Conservation (phyloP, 306 rosid species). For the Prunus armeniaca region DNA sequence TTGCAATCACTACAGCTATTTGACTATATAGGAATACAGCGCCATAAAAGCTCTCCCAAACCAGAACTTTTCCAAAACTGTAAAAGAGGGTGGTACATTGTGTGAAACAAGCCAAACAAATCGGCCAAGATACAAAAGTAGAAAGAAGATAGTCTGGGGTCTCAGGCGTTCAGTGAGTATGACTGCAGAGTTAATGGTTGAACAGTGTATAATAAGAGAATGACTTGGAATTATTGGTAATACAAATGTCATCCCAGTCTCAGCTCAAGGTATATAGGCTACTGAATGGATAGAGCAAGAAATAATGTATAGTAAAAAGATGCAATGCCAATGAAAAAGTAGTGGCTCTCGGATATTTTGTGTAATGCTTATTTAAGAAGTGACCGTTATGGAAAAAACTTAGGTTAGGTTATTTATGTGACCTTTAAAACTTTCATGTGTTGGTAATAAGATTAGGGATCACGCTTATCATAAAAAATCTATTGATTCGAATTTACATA, state of each 20-base stretch:
- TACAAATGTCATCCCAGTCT: not conserved
- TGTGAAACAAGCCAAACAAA: not conserved
- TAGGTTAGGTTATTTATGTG: not conserved
- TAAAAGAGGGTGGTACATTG: not conserved
- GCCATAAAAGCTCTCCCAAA: not conserved
- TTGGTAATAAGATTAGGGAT: not conserved
- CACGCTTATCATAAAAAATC: not conserved
- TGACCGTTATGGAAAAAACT: not conserved
- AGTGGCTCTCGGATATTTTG: not conserved
- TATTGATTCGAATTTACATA: not conserved
- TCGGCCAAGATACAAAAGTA: not conserved
- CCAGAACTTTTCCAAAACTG: not conserved
- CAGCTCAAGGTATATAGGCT: not conserved
- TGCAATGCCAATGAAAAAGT: not conserved
- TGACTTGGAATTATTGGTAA: too few species aligned
- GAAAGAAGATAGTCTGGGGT: not conserved
- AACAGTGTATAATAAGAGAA: not conserved
- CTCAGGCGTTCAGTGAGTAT: not conserved
- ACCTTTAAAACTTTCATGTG: not conserved
- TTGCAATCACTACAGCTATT: not conserved
- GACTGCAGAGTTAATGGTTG: not conserved
- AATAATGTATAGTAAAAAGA: not conserved
- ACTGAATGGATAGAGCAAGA: not conserved
- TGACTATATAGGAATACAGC: not conserved
- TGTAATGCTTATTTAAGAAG: not conserved